Conservation (phyloP, 768 basidiomycete genomes). For the Rhodotorula taiwanensis region DNA sequence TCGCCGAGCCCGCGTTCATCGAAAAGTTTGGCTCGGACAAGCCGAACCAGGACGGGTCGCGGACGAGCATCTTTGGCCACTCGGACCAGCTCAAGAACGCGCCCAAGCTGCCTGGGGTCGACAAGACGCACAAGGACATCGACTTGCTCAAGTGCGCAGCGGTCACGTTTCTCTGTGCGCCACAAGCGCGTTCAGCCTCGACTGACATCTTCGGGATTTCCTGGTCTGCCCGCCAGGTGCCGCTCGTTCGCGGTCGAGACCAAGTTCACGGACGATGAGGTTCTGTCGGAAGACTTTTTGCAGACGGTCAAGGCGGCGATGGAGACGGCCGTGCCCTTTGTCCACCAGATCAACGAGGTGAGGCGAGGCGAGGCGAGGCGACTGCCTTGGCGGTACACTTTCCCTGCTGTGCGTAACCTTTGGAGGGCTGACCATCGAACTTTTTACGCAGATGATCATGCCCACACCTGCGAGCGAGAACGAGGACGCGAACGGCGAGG, state of each 20-base stretch:
- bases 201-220: constrained; percentile 1
- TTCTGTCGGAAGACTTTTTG: constrained; percentile 60
- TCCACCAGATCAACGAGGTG: constrained; percentile 49
- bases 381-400: not conserved
- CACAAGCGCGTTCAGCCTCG: no score
- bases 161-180: no score
- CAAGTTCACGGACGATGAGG: constrained; percentile 71
- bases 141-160: constrained; percentile 71
- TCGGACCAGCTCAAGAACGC: constrained; percentile 86
- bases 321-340: constrained; percentile 61
- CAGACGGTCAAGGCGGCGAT: constrained; percentile 56
- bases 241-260: constrained; percentile 27
- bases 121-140: constrained; percentile 85
- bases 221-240: not conserved
- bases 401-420: not conserved
- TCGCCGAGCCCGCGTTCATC: constrained; percentile 66
- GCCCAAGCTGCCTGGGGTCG: constrained; percentile 67
- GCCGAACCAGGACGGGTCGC: constrained; percentile 46
- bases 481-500: not conserved
- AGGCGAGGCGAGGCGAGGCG: not conserved
- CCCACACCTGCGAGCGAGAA: constrained; percentile 22
- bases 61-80: constrained; percentile 72
- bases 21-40: constrained; percentile 55
- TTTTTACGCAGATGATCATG: constrained; percentile 36
- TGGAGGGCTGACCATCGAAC: not conserved